Evolutionary conservation across 345 rosid genomes (phyloP), one percentile per base, ranked within the genome.

Genomic region (Salix suchowensis): DNA sequence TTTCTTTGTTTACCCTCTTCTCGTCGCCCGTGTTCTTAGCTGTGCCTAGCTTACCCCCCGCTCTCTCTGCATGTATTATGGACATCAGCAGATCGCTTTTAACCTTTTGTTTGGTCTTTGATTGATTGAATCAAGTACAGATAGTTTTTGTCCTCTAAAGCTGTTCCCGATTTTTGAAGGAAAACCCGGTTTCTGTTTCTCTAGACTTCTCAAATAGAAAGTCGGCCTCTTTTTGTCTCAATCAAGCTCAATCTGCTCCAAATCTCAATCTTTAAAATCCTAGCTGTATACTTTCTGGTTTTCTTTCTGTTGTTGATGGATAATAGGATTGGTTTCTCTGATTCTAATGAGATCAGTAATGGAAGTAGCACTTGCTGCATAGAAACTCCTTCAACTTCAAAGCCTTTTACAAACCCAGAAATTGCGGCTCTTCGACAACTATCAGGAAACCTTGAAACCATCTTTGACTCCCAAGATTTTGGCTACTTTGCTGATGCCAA

Each of bases 401-500:
- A 44, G 4, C 54, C 28, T 24, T 54, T 70, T 23, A 74, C 65
- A 54, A 40, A 73, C 44, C 81, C 91, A 15, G 90, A 88, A 50
- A 18, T 84, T 23, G 34, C 83, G 1, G 79, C 92, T 71, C 85
- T 94, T 62, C 86, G 80, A 9, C 85, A 82, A 19, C 90, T 94
- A 58, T 92, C 97, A 18, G 78, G 32, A 65, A 81, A 78, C 83
- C 88, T 94, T 2, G 91, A 87, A 21, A 83, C 90, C 14, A 65
- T 87, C 50, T 84, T 94, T 65, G 83, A 84, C 5, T 88, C 92
- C 28, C 74, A 84, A 12, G 91, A 85, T 46, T 84, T 80, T 23
- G 84, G 82, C 30, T 85, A 85, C 82, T 94, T 81, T 79, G 79
- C 92, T 12, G 98, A 94, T 75, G 94, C 94, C 24, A 88, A 82